Percentiles rank a stretch among this genome's conserved stretches.
Evolutionary conservation across 495 filamentous ascomycete species (phyloP).

Genomic region (Trichoderma orchidacearum): DNA sequence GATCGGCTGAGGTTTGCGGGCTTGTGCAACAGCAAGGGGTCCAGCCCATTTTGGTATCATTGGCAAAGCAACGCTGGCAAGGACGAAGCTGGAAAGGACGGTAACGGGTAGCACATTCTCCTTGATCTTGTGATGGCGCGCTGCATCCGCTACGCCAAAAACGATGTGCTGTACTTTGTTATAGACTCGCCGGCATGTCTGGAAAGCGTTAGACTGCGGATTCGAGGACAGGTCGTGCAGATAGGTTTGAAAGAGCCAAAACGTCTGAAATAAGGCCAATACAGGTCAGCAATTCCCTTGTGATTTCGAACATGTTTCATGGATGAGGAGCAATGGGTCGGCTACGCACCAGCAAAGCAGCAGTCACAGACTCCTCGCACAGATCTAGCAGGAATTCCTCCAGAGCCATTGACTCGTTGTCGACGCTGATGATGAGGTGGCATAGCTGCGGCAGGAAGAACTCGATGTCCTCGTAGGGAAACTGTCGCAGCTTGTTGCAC

Average conservation of each 20-base stretch:
- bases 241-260: constrained; percentile 75
- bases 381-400: constrained; percentile 70
- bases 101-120: constrained; percentile 64
- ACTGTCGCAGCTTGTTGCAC: constrained; percentile 66
- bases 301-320: background rate
- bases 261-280: constrained; percentile 41
- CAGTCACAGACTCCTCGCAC: constrained; percentile 67
- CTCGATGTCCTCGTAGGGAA: constrained; percentile 70
- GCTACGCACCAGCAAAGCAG: constrained; percentile 51
- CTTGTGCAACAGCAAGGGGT: constrained; percentile 60
- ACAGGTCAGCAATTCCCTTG: background rate
- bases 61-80: constrained; percentile 45
- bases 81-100: constrained; percentile 55
- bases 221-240: constrained; percentile 58
- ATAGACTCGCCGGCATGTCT: constrained; percentile 60
- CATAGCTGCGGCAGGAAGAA: constrained; percentile 74
- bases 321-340: background rate
- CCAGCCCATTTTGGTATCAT: constrained; percentile 46
- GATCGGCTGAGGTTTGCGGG: constrained; percentile 50
- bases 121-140: constrained; percentile 52
- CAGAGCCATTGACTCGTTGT: constrained; percentile 73
- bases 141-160: constrained; percentile 49
- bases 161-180: constrained; percentile 73
- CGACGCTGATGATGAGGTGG: constrained; percentile 63
- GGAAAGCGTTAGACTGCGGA: constrained; percentile 53